Evolutionary conservation across 345 rosid genomes (phyloP), one percentile per base, ranked within the genome.

Genomic region (Psidium friedrichsthalianum): DNA sequence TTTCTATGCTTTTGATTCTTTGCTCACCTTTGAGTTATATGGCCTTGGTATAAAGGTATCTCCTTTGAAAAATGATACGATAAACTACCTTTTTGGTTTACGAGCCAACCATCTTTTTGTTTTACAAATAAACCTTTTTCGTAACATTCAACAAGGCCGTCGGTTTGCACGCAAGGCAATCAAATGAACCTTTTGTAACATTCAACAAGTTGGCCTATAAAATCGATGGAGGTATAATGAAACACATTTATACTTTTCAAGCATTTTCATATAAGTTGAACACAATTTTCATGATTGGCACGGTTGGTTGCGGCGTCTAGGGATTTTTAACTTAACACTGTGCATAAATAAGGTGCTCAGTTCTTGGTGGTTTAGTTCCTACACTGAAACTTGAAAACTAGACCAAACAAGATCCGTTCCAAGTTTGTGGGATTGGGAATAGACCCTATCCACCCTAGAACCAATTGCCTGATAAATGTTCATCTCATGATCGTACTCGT

Each of bases 241-340:
- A 69, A 69, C 3, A 4, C 21, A 20, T 4, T 36, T 69, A 32
- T 69, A 32, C 1, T 2, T 69, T 69, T 15, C 76, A 61, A 29
- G 1, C 14, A 61, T 15, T 61, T 69, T 69, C 14, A 8, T 32
- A 69, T 32, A 69, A 32, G 12, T 18, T 12, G 3, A 36, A 16
- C 44, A 32, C 20, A 3, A 8, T 24, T 4, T 36, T 69, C 47
- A 32, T 1, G 2, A 36, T 18, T 18, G 47, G 3, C 4, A 69
- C 24, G 0, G 0, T 69, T 20, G 13, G 1, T 9, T 8, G 24
- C 47, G 5, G 13, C 24, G 1, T 18, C 0, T 0, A 5, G 6
- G 22, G 36, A 64, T 64, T 69, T 18, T 24, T 2, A 69, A 69
- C 22, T 36, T 18, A 1, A 22, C 24, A 36, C 0, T 18, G 0